Base-by-base conservation (phyloP, 192 early-diverging fungal genomes). In the Linnemannia zychae region DNA sequence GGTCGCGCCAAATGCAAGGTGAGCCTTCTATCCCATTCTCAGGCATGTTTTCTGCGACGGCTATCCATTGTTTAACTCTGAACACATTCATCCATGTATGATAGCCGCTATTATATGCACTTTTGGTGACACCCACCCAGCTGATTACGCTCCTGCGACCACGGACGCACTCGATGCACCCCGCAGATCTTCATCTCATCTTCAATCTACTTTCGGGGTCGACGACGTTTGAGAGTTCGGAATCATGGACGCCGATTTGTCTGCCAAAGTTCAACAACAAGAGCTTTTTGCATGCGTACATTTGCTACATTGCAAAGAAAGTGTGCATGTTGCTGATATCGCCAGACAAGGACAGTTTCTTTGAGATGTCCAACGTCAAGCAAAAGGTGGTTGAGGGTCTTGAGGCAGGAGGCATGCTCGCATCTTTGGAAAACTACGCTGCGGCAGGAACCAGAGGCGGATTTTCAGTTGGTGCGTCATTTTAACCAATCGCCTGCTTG, bases 241-340 rank as follows among this genome's bases (percentile, higher is more conserved):
- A 99, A 88, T 93, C 94, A 34, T 99, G 98, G 97, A 96, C 94
- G 1, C 98, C 98, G 28, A 89, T 99, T 24, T 99, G 98, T 77
- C 91, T 98, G n/a, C 97, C 98, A 46, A 92, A 92, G 74, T 96
- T 98, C 89, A 96, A 98, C 87, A 91, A 92, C 74, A 90, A 94
- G 75, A 96, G 94, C 20, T 99, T 98, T 86, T 81, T 99, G 40
- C 94, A 98, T 76, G 94, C 94, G 1, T 98, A 98, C 72, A 91
- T 98, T 24, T 94, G 90, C 74, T 98, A 96, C 81, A 90, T 98
- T 34, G 91, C 91, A 3, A 86, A 90, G 0, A 92, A 94, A n/a
- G 87, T 95, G 11, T 95, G 93, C 63, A 84, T 98, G 11, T 85
- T 97, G 0, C 82, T 96, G 57, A 91, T 97, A 20, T 94, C 93